A percentile compares a stretch with the other conserved stretches of the same genome.
phyloP scores from a whole-genome alignment of 2,329 filamentous ascomycete species.

The Teratosphaeria gauchensis region DNA sequence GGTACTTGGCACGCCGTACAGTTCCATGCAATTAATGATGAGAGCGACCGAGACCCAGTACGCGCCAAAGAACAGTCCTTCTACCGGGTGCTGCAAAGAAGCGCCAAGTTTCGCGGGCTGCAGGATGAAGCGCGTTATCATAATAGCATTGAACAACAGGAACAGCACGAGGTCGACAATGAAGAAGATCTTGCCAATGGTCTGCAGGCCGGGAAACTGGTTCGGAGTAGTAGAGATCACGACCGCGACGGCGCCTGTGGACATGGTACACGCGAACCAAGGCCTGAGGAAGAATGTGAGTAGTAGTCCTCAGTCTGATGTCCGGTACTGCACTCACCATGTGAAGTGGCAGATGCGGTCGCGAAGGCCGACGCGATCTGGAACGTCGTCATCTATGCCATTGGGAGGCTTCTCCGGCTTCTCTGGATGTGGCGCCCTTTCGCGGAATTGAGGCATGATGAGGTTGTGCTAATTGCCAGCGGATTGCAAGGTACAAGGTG shows the following conservation, averaged over 20 bases:
- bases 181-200: slow-evolving; percentile 59
- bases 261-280: slow-evolving; percentile 69
- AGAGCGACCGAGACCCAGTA: slow-evolving; percentile 61
- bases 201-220: slow-evolving; percentile 51
- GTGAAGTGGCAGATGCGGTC: slow-evolving; percentile 1
- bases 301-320: background rate
- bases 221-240: slow-evolving; percentile 56
- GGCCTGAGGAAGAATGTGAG: slow-evolving; percentile 34
- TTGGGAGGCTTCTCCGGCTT: background rate
- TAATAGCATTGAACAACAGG: slow-evolving; percentile 41
- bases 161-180: slow-evolving; percentile 60
- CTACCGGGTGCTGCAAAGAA: slow-evolving; percentile 54
- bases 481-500: background rate
- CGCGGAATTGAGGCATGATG: background rate
- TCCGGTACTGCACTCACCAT: background rate
- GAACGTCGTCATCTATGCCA: background rate
- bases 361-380: background rate
- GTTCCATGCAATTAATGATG: slow-evolving; percentile 56
- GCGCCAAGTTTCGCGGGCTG: slow-evolving; percentile 44
- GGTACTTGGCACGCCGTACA: slow-evolving; percentile 52
- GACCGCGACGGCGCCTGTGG: slow-evolving; percentile 58
- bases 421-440: background rate
- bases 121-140: slow-evolving; percentile 53
- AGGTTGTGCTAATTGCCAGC: background rate
- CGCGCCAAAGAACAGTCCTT: slow-evolving; percentile 63